Evolutionary conservation across 441 rosid genomes (phyloP).

Genomic region (Metrosideros polymorpha): DNA sequence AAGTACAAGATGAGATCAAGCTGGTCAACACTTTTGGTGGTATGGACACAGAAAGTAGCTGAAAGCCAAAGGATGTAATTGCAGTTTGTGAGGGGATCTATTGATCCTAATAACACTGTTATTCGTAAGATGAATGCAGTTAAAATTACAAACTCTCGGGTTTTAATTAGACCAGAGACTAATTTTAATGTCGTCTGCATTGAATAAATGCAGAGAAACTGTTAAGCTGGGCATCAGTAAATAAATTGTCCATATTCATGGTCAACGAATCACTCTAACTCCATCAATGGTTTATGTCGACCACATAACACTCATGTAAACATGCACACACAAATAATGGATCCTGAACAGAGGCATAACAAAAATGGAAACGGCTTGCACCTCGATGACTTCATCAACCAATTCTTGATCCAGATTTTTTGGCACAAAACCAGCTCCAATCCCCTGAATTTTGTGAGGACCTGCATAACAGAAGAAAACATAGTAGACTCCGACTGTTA

Average conservation of each 20-base stretch:
- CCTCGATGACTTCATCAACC: constrained; percentile 90
- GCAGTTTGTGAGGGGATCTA: background rate
- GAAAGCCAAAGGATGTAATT: background rate
- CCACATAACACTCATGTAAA: background rate
- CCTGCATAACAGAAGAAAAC: constrained; percentile 27
- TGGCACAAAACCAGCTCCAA: constrained; percentile 97
- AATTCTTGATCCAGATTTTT: constrained; percentile 63
- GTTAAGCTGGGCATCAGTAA: background rate
- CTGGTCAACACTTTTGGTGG: too few relatives aligned
- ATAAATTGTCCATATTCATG: background rate
- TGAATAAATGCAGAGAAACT: background rate
- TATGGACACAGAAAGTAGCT: too few relatives aligned
- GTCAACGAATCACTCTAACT: background rate
- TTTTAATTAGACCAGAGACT: background rate
- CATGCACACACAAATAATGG: background rate
- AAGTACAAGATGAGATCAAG: too few relatives aligned
- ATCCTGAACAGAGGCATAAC: background rate
- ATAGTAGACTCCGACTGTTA: background rate
- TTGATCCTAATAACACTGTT: background rate
- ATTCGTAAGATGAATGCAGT: background rate
- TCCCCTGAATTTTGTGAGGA: constrained; percentile 99
- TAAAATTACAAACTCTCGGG: background rate
- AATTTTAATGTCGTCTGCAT: background rate
- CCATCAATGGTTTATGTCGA: background rate
- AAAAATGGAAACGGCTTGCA: constrained; percentile 1